A percentile compares a stretch with the other conserved stretches of the same genome.
phyloP scores from a whole-genome alignment of 2,329 filamentous ascomycete genomes.

The Tolypocladium ovalisporum region DNA sequence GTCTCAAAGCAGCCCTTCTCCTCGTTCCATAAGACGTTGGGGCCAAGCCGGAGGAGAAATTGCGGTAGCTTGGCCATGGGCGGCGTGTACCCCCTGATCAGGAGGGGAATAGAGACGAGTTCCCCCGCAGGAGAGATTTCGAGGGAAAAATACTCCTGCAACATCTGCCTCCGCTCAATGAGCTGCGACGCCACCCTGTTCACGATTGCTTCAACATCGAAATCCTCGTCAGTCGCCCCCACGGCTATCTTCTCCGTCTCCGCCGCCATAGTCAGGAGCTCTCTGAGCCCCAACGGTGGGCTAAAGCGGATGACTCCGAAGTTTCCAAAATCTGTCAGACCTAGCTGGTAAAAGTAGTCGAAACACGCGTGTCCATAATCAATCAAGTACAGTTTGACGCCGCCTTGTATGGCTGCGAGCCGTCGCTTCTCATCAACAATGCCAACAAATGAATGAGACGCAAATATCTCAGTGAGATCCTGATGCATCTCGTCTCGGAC shows the following conservation, averaged over 20 bases:
- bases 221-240: conserved; percentile 35
- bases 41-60: conserved; percentile 80
- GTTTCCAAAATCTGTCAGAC: conserved; percentile 90
- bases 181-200: conserved; percentile 57
- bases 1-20: conserved; percentile 80
- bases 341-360: conserved; percentile 93
- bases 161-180: conserved; percentile 70
- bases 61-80: conserved; percentile 75
- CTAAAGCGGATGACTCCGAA: conserved; percentile 77
- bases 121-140: conserved; percentile 71
- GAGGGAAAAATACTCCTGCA: conserved; percentile 84
- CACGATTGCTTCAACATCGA: conserved; percentile 57
- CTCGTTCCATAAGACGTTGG: conserved; percentile 74
- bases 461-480: conserved; percentile 77
- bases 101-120: conserved; percentile 66
- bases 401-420: conserved; percentile 85
- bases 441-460: conserved; percentile 84
- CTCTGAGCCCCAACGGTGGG: conserved; percentile 59
- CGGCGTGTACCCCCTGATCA: conserved; percentile 83
- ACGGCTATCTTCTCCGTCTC: conserved; percentile 50
- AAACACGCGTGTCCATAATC: conserved; percentile 82
- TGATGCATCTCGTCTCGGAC: conserved; percentile 78
- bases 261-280: conserved; percentile 63
- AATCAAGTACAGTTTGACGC: conserved; percentile 82
- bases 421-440: conserved; percentile 80